Evolutionary conservation across 768 basidiomycete species (phyloP).

Genomic region (Mycena galericulata): DNA sequence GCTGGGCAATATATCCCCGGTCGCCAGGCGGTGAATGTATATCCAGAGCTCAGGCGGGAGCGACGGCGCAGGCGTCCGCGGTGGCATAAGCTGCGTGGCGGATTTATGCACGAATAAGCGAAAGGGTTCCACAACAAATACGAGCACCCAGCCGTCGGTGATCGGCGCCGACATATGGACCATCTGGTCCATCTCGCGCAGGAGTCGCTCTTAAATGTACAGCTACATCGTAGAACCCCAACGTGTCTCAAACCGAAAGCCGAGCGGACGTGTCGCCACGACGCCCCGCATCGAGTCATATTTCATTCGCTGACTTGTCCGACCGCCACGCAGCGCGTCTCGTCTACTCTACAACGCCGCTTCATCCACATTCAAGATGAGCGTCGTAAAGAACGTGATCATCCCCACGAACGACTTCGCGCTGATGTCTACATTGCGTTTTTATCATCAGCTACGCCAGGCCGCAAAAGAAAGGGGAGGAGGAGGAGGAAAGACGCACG

Average conservation of each 20-base stretch:
- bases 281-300: not conserved
- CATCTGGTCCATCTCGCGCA: not conserved
- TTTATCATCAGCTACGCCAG: not conserved
- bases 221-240: not conserved
- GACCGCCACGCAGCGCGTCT: not conserved
- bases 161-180: not conserved
- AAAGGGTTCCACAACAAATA: not conserved
- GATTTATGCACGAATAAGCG: too few species aligned
- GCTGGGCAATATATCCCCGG: conserved; percentile 18
- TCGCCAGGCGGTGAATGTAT: conserved; percentile 24
- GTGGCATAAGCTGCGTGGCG: too few species aligned
- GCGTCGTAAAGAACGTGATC: conserved; percentile 32
- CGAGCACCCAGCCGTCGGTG: conserved; percentile 12
- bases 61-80: too few species aligned
- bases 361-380: conserved; percentile 28
- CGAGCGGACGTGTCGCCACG: conserved; percentile 11
- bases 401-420: conserved; percentile 24
- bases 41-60: conserved; percentile 33
- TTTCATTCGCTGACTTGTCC: not conserved
- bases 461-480: not conserved
- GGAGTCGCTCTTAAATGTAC: not conserved
- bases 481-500: conserved; percentile 44
- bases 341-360: conserved; percentile 1
- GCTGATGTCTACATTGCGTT: not conserved
- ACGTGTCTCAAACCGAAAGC: not conserved